Conservation (phyloP, 129 eudicot genomes). For the Apium graveolens region DNA sequence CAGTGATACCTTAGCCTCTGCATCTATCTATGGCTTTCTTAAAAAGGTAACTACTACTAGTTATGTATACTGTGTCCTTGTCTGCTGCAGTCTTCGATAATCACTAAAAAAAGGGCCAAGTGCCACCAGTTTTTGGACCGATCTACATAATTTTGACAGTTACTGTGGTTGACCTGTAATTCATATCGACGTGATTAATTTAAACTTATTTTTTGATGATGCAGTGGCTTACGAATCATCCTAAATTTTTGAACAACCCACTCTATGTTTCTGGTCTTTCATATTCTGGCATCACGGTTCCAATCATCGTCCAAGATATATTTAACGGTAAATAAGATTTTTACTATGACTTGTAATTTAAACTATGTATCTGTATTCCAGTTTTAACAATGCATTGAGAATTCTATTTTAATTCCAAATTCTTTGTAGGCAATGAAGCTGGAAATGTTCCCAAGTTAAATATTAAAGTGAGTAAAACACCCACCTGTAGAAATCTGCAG, state of each 20-base stretch:
- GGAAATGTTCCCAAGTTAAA: not conserved
- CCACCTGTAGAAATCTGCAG: rapidly evolving
- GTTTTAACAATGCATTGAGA: not conserved
- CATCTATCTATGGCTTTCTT: slow-evolving; percentile 20
- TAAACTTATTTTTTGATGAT: not conserved
- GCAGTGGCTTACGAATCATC: slow-evolving; percentile 23
- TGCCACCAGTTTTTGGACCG: too few species aligned
- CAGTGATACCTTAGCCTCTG: slow-evolving; percentile 23
- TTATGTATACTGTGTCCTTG: not conserved
- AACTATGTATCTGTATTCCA: not conserved
- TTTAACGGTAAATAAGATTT: not conserved
- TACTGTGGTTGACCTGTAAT: not conserved
- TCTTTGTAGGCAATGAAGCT: not conserved
- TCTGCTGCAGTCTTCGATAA: too few species aligned
- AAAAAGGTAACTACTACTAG: slow-evolving; percentile 14
- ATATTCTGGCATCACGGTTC: slow-evolving; percentile 16
- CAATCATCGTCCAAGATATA: slow-evolving; percentile 14
- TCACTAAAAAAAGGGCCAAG: too few species aligned
- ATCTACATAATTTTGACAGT: not conserved
- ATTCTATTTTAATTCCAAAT: not conserved
- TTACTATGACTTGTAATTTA: not conserved
- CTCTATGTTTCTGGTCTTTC: slow-evolving; percentile 17
- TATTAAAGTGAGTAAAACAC: not conserved
- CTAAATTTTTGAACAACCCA: slow-evolving; percentile 2
- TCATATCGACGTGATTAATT: not conserved